Conservation (phyloP, 768 basidiomycete species). For the Psilocybe cubensis region DNA sequence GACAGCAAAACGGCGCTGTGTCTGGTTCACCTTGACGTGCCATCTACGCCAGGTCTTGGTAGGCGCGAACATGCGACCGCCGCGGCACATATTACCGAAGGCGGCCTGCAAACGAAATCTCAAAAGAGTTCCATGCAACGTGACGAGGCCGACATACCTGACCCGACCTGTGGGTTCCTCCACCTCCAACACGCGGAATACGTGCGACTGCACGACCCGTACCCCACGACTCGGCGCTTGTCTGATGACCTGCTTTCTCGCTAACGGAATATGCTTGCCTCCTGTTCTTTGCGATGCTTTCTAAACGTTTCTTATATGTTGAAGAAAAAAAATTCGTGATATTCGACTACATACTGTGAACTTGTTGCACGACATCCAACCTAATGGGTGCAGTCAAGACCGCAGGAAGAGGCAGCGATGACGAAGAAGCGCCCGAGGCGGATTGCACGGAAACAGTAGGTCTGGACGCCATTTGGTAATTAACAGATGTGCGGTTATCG, state of each 20-base stretch:
- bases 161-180: constrained; percentile 97
- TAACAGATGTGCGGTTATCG: constrained; percentile 42
- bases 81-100: constrained; percentile 99
- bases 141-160: constrained; percentile 58
- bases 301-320: constrained; percentile 45
- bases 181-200: constrained; percentile 99
- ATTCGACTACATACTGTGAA: constrained; percentile 83
- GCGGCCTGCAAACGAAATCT: constrained; percentile 65
- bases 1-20: constrained; percentile 96
- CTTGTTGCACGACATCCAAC: constrained; percentile 96
- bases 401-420: constrained; percentile 88
- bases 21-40: constrained; percentile 99
- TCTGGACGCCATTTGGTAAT: constrained; percentile 81
- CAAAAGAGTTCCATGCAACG: not conserved
- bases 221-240: constrained; percentile 99
- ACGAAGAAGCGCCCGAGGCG: constrained; percentile 66
- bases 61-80: constrained; percentile 99
- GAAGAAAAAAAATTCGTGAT: not conserved
- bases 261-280: constrained; percentile 96
- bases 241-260: constrained; percentile 99
- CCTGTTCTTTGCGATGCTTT: constrained; percentile 98
- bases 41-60: constrained; percentile 99
- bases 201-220: constrained; percentile 99
- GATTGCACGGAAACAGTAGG: constrained; percentile 89
- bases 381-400: constrained; percentile 98